Conservation (phyloP, 2,329 filamentous ascomycete genomes). For the Fusarium tuaranense region DNA sequence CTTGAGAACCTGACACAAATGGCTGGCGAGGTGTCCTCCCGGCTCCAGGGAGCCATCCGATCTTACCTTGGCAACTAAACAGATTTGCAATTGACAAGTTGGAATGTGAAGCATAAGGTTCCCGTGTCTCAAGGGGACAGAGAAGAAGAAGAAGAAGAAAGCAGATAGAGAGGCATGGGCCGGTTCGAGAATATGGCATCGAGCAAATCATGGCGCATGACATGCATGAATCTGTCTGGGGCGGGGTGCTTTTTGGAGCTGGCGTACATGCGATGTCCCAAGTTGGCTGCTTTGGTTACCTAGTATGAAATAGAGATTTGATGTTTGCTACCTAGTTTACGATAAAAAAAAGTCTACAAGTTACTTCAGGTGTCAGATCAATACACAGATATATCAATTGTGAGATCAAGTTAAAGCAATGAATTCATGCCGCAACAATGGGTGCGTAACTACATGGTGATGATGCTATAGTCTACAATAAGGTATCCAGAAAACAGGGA, state of each 20-base stretch:
- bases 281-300: conserved; percentile 46
- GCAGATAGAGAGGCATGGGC: conserved; percentile 17
- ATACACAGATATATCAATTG: too few species aligned
- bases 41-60: conserved; percentile 81
- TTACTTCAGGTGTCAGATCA: not conserved
- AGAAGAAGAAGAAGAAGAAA: conserved; percentile 24
- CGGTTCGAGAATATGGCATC: conserved; percentile 17
- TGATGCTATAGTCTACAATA: conserved; percentile 42
- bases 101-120: conserved; percentile 17
- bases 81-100: not conserved
- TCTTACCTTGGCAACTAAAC: conserved; percentile 71
- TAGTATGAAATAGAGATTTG: conserved; percentile 51
- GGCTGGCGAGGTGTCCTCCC: conserved; percentile 86
- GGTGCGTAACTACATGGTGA: conserved; percentile 21
- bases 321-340: conserved; percentile 32
- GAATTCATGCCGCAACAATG: conserved; percentile 17
- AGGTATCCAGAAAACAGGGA: conserved; percentile 31
- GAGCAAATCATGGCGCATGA: conserved; percentile 21
- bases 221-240: conserved; percentile 36
- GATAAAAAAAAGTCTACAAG: conserved; percentile 4
- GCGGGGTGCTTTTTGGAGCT: conserved; percentile 44
- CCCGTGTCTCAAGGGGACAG: conserved; percentile 15
- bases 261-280: conserved; percentile 48
- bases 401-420: not conserved
- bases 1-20: conserved; percentile 88